Percentiles rank a stretch among this genome's conserved stretches.
These are phyloP conservation scores for Monilinia fructicola DNA, from an alignment of 2,329 filamentous ascomycete species.

Conservation along the genomic window DNA sequence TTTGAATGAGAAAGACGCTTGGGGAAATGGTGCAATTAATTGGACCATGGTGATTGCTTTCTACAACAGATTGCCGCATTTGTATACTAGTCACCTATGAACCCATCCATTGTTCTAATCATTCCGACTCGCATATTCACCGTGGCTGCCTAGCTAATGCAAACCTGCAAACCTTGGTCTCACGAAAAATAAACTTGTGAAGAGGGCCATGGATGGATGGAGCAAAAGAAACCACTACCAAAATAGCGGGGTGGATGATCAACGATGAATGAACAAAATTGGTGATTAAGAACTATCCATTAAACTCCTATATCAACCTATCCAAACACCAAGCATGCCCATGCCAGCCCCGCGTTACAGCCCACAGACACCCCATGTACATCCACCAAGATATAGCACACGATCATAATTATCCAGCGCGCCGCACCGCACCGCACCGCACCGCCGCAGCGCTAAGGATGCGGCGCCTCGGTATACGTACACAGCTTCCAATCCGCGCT, in stretches of 20 bases:
- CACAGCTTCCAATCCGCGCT: slow-evolving; percentile 23
- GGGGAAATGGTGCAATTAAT: background rate
- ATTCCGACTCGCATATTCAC: background rate
- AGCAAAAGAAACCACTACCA: background rate
- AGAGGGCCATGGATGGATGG: no score
- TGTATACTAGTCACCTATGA: background rate
- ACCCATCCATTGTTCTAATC: background rate
- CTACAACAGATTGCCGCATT: background rate
- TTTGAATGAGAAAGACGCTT: background rate
- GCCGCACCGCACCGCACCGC: background rate
- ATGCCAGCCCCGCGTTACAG: slow-evolving; percentile 7
- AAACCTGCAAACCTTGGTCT: background rate
- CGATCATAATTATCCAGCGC: background rate
- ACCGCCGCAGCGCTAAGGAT: background rate
- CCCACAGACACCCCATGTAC: slow-evolving; percentile 9
- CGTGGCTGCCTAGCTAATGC: background rate
- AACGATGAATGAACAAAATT: background rate
- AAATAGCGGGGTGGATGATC: background rate
- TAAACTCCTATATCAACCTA: slow-evolving; percentile 15
- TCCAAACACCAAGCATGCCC: slow-evolving; percentile 12
- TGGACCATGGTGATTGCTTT: background rate
- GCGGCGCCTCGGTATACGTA: slow-evolving; percentile 21
- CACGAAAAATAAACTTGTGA: background rate
- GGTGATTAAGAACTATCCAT: slow-evolving; percentile 9
- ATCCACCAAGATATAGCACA: slow-evolving; percentile 14